These are phyloP conservation scores for Stephania japonica DNA, from an alignment of 164 flowering plant genomes.

Conservation along the genomic window DNA sequence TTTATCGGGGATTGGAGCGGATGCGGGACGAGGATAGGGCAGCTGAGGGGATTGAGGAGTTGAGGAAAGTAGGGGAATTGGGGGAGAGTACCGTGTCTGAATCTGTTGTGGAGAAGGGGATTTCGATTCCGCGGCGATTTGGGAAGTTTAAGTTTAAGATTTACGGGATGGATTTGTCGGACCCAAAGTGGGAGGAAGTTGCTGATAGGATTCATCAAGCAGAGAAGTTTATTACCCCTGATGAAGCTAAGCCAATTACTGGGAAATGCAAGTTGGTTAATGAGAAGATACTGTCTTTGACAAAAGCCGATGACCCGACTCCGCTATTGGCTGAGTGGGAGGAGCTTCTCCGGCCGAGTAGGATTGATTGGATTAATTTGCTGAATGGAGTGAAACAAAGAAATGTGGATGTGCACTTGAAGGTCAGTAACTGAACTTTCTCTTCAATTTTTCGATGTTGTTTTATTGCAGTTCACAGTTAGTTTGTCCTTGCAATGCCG, in stretches of 20 bases:
- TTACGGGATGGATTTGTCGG: constrained; percentile 88
- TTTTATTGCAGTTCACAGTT: neutral
- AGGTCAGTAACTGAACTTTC: constrained; percentile 37
- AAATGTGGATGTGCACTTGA: constrained; percentile 36
- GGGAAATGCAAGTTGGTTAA: constrained; percentile 78
- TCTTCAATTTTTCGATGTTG: neutral
- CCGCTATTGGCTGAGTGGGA: constrained; percentile 65
- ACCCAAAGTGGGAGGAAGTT: constrained; percentile 70
- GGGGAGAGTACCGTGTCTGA: constrained; percentile 7
- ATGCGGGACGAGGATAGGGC: constrained; percentile 19
- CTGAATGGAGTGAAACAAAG: constrained; percentile 50
- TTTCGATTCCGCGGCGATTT: constrained; percentile 56
- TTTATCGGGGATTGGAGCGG: constrained; percentile 49
- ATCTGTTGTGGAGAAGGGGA: constrained; percentile 23
- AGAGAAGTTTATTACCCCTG: constrained; percentile 41
- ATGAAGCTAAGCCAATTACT: constrained; percentile 63
- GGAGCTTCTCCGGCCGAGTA: constrained; percentile 66
- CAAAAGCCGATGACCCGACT: constrained; percentile 56
- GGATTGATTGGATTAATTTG: constrained; percentile 75
- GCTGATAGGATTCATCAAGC: constrained; percentile 63
- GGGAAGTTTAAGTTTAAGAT: constrained; percentile 82
- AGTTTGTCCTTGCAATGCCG: neutral
- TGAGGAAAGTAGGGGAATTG: constrained; percentile 3
- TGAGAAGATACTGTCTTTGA: constrained; percentile 47
- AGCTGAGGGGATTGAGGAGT: constrained; percentile 6